A percentile compares a stretch with the other conserved stretches of the same genome.
Evolutionary conservation across 2,329 filamentous ascomycete species (phyloP).

Genomic region (Ascomycota sp.): DNA sequence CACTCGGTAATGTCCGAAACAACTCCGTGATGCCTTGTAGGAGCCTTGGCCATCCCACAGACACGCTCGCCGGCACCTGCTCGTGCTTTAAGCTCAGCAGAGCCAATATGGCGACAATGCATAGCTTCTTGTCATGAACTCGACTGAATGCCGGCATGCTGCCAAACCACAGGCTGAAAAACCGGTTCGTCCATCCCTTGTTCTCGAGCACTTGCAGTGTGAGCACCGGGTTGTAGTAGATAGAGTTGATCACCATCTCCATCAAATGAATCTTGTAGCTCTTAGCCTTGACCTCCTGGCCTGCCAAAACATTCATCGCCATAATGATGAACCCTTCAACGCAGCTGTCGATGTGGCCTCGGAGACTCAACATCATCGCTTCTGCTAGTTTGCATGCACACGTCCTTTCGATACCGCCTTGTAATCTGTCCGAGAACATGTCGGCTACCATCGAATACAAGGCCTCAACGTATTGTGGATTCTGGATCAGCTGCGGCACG

Average conservation of each 20-base stretch:
- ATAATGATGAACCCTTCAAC: slow-evolving; percentile 74
- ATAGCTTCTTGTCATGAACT: slow-evolving; percentile 97
- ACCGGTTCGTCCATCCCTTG: slow-evolving; percentile 92
- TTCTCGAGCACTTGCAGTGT: slow-evolving; percentile 71
- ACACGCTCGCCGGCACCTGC: slow-evolving; percentile 76
- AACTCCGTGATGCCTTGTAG: slow-evolving; percentile 71
- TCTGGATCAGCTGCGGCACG: slow-evolving; percentile 54
- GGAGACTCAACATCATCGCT: slow-evolving; percentile 86
- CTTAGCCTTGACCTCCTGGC: slow-evolving; percentile 64
- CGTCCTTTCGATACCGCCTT: slow-evolving; percentile 81
- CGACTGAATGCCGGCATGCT: slow-evolving; percentile 82
- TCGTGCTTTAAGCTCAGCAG: slow-evolving; percentile 59
- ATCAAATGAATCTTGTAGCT: slow-evolving; percentile 88
- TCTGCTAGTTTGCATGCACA: slow-evolving; percentile 95
- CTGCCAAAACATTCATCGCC: slow-evolving; percentile 61
- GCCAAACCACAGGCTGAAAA: slow-evolving; percentile 95
- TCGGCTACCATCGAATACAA: slow-evolving; percentile 85
- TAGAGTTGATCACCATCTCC: slow-evolving; percentile 96
- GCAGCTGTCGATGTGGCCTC: slow-evolving; percentile 69
- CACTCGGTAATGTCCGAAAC: slow-evolving; percentile 75
- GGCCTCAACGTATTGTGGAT: slow-evolving; percentile 67
- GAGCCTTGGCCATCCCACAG: slow-evolving; percentile 82
- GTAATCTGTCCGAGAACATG: slow-evolving; percentile 81
- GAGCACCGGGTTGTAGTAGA: slow-evolving; percentile 86
- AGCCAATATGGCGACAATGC: slow-evolving; percentile 76